Percentiles rank a stretch among this genome's conserved stretches.
phyloP scores from a whole-genome alignment of 2,329 filamentous ascomycete genomes.

The Cadophora luteo-olivacea region DNA sequence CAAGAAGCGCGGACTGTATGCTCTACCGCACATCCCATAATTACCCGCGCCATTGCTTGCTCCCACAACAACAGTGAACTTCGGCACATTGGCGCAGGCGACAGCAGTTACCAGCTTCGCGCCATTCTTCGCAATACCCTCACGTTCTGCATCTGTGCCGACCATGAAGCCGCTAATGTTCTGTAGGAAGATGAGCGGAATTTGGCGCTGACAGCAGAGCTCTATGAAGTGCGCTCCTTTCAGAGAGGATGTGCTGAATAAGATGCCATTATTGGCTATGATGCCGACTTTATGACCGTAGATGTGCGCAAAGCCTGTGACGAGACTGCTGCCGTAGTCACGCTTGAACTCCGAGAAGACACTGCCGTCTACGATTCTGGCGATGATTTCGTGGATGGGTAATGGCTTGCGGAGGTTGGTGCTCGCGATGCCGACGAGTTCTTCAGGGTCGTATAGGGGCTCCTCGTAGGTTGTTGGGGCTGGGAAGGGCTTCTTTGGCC shows the following conservation, averaged over 20 bases:
- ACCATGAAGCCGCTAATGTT: conserved; percentile 99
- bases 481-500: conserved; percentile 61
- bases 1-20: conserved; percentile 88
- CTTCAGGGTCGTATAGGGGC: conserved; percentile 78
- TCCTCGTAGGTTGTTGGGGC: conserved; percentile 65
- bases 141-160: conserved; percentile 86
- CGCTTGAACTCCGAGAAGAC: conserved; percentile 95
- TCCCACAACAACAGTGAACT: conserved; percentile 96
- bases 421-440: conserved; percentile 87
- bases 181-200: conserved; percentile 91
- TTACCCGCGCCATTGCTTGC: conserved; percentile 93
- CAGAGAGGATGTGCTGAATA: conserved; percentile 86
- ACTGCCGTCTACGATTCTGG: conserved; percentile 89
- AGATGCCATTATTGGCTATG: conserved; percentile 93
- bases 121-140: conserved; percentile 96
- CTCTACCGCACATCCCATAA: conserved; percentile 97
- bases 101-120: conserved; percentile 97
- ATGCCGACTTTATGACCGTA: conserved; percentile 92
- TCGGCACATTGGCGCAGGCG: conserved; percentile 91
- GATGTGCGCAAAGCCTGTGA: conserved; percentile 90
- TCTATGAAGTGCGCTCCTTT: conserved; percentile 98
- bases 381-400: conserved; percentile 88
- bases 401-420: conserved; percentile 88
- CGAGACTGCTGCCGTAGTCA: conserved; percentile 85
- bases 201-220: conserved; percentile 86